phyloP scores from a whole-genome alignment of 2,329 filamentous ascomycete species.

The Stenocarpella maydis region DNA sequence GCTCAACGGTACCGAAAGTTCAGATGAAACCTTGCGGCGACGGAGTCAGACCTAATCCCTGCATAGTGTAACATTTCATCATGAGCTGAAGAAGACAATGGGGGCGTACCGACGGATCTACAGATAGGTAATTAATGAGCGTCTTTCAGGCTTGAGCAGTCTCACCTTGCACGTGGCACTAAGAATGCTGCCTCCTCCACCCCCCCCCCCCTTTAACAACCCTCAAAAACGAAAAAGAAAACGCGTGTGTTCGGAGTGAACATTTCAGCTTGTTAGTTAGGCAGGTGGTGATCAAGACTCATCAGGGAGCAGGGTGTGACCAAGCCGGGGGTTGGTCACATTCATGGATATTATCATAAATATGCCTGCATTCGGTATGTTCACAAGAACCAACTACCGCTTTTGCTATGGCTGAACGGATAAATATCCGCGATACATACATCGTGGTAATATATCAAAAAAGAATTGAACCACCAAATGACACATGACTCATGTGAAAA shows the following conservation, averaged over 20 bases:
- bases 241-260: too few relatives aligned
- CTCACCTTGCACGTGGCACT: too few relatives aligned
- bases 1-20: background rate
- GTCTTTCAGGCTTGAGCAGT: background rate
- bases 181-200: too few relatives aligned
- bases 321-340: too few relatives aligned
- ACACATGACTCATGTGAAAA: background rate
- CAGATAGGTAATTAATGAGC: fast-evolving
- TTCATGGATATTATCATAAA: too few relatives aligned
- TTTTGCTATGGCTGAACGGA: background rate
- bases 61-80: background rate
- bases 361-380: background rate
- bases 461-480: background rate
- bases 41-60: background rate
- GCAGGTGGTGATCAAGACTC: too few relatives aligned
- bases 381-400: background rate
- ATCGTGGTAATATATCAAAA: background rate
- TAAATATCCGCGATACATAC: background rate
- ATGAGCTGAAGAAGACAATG: background rate
- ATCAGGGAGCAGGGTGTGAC: too few relatives aligned
- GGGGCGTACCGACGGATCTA: background rate
- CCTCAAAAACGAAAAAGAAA: too few relatives aligned
- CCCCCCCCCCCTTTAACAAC: too few relatives aligned
- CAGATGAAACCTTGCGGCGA: slow-evolving; percentile 15
- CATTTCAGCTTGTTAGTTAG: too few relatives aligned